A percentile compares a stretch with the other conserved stretches of the same genome.
Evolutionary conservation across 2,329 filamentous ascomycete genomes (phyloP).

Genomic region (Fusarium brachygibbosum): DNA sequence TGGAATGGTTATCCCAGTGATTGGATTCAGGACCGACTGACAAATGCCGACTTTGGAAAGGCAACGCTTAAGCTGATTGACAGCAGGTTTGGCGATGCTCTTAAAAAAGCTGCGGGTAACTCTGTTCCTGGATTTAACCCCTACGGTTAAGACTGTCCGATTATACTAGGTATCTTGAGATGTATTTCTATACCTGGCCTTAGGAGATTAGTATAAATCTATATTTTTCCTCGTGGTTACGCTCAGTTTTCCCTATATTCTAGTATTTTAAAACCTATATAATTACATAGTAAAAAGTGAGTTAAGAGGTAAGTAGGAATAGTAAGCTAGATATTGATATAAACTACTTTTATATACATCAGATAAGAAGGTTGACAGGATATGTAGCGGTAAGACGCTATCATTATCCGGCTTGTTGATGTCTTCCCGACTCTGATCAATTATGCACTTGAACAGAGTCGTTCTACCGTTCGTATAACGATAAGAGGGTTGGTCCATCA

Average conservation of each 20-base stretch:
- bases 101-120: not conserved
- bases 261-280: too few relatives aligned
- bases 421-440: not conserved
- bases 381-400: constrained; percentile 43
- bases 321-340: too few relatives aligned
- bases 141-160: not conserved
- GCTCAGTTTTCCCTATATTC: too few relatives aligned
- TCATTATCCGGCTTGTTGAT: constrained; percentile 19
- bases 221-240: too few relatives aligned
- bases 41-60: not conserved
- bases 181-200: too few relatives aligned
- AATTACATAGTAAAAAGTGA: too few relatives aligned
- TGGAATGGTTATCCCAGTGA: not conserved
- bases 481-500: too few relatives aligned
- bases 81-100: not conserved
- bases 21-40: not conserved
- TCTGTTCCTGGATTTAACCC: not conserved
- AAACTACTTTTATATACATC: too few relatives aligned
- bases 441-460: not conserved
- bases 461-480: too few relatives aligned
- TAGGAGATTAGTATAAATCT: too few relatives aligned
- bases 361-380: constrained; percentile 40
- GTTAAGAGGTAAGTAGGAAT: too few relatives aligned
- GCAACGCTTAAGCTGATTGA: not conserved
- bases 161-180: too few relatives aligned